phyloP scores from a whole-genome alignment of 352 stramenopile species.

The Bremia lactucae region DNA sequence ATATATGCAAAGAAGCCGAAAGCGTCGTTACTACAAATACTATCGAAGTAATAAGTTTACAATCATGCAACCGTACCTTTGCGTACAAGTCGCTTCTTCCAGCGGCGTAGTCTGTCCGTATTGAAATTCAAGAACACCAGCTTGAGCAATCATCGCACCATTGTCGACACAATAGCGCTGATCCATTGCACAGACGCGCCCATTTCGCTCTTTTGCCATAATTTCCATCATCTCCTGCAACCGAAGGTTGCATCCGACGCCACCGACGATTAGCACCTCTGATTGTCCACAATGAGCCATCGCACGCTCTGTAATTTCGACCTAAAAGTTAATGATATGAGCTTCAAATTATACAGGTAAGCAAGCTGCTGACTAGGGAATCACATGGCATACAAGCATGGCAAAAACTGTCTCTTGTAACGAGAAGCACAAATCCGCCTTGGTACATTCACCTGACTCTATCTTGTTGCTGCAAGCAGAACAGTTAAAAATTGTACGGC shows the following conservation, averaged over 20 bases:
- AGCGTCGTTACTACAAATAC: background rate
- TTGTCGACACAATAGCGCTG: conserved; percentile 99
- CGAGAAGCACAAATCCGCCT: conserved; percentile 96
- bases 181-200: conserved; percentile 96
- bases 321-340: conserved; percentile 18
- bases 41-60: background rate
- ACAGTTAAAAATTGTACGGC: background rate
- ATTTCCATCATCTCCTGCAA: conserved; percentile 96
- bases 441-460: conserved; percentile 83
- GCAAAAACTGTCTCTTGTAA: conserved; percentile 99
- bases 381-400: conserved; percentile 85
- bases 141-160: conserved; percentile 99
- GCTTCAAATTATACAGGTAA: no score
- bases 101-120: conserved; percentile 87
- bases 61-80: conserved; percentile 51
- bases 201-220: conserved; percentile 94
- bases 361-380: no score
- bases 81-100: conserved; percentile 89
- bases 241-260: conserved; percentile 92
- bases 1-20: background rate
- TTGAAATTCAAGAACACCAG: conserved; percentile 95
- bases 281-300: conserved; percentile 97
- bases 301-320: conserved; percentile 99
- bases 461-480: conserved; percentile 51
- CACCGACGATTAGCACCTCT: conserved; percentile 97